Percentiles rank a stretch among this genome's conserved stretches.
Evolutionary conservation across 2,329 filamentous ascomycete genomes (phyloP).

Genomic region (Didymella glomerata): DNA sequence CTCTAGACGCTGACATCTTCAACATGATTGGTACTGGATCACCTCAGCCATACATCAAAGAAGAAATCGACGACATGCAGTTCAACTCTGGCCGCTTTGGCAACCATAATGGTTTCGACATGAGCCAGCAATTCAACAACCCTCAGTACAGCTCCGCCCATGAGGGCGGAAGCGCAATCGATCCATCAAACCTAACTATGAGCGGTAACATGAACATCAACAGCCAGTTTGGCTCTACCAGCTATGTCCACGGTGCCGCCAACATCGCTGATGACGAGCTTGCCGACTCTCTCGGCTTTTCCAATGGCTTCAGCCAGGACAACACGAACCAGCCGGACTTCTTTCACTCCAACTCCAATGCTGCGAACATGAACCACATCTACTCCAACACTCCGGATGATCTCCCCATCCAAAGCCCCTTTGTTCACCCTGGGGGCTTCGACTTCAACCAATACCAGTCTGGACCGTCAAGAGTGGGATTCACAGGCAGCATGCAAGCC

Average conservation of each 20-base stretch:
- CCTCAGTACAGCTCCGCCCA: conserved; percentile 59
- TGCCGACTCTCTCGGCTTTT: conserved; percentile 70
- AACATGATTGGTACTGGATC: conserved; percentile 65
- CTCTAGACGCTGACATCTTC: conserved; percentile 55
- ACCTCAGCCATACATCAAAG: conserved; percentile 71
- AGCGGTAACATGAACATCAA: conserved; percentile 63
- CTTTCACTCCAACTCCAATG: conserved; percentile 46
- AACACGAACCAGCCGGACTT: conserved; percentile 67
- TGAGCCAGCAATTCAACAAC: conserved; percentile 59
- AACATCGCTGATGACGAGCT: conserved; percentile 89
- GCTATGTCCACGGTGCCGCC: conserved; percentile 79
- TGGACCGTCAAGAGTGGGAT: conserved; percentile 64
- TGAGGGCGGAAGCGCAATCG: conserved; percentile 62
- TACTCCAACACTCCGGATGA: conserved; percentile 94
- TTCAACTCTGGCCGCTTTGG: conserved; percentile 62
- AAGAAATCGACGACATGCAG: conserved; percentile 70
- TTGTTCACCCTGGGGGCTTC: conserved; percentile 73
- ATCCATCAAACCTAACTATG: conserved; percentile 86
- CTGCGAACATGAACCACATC: conserved; percentile 74
- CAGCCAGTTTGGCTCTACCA: conserved; percentile 68
- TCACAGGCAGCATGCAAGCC: conserved; percentile 44
- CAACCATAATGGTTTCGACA: conserved; percentile 59
- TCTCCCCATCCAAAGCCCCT: conserved; percentile 90
- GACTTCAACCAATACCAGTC: conserved; percentile 79
- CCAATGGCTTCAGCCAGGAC: conserved; percentile 63